Evolutionary conservation across 495 filamentous ascomycete species (phyloP).

Genomic region (Cladorrhinum samala): DNA sequence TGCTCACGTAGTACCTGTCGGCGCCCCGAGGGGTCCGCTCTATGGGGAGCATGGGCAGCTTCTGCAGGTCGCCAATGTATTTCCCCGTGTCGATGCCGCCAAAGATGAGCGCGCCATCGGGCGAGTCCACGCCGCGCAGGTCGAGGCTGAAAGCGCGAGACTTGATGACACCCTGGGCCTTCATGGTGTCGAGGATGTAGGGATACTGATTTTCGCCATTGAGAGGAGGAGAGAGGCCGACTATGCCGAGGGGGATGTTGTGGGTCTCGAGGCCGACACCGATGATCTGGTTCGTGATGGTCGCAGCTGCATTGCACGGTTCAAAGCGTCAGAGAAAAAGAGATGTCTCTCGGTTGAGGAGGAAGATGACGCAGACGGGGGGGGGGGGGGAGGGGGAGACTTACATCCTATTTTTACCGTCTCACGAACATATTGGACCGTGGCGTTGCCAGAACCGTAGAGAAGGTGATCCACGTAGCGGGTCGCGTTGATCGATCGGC

Average conservation of each 20-base stretch:
- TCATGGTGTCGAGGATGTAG: slow-evolving; percentile 62
- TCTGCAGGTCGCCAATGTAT: slow-evolving; percentile 54
- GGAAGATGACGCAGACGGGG: not conserved
- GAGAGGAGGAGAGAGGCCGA: slow-evolving; percentile 59
- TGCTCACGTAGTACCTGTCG: slow-evolving; percentile 25
- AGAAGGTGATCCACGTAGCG: slow-evolving; percentile 20
- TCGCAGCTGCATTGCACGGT: slow-evolving; percentile 19
- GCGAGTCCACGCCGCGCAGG: slow-evolving; percentile 42
- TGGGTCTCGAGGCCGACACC: slow-evolving; percentile 33
- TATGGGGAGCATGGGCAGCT: slow-evolving; percentile 38
- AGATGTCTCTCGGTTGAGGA: not conserved
- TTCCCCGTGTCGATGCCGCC: slow-evolving; percentile 69
- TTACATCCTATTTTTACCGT: slow-evolving; percentile 34
- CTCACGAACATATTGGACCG: slow-evolving; percentile 35
- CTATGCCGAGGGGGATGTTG: slow-evolving; percentile 55
- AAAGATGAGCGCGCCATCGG: slow-evolving; percentile 65
- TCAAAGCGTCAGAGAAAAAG: not conserved
- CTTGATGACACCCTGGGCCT: slow-evolving; percentile 54
- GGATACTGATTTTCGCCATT: slow-evolving; percentile 49
- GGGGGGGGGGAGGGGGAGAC: not conserved
- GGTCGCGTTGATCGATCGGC: slow-evolving; percentile 24
- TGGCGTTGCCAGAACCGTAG: slow-evolving; percentile 37
- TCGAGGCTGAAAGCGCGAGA: slow-evolving; percentile 69
- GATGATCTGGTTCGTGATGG: slow-evolving; percentile 33
- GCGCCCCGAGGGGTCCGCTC: slow-evolving; percentile 24